A percentile compares a stretch with the other conserved stretches of the same genome.
Conservation (phyloP, 106 monocot species). For the Hemerocallis citrina region DNA sequence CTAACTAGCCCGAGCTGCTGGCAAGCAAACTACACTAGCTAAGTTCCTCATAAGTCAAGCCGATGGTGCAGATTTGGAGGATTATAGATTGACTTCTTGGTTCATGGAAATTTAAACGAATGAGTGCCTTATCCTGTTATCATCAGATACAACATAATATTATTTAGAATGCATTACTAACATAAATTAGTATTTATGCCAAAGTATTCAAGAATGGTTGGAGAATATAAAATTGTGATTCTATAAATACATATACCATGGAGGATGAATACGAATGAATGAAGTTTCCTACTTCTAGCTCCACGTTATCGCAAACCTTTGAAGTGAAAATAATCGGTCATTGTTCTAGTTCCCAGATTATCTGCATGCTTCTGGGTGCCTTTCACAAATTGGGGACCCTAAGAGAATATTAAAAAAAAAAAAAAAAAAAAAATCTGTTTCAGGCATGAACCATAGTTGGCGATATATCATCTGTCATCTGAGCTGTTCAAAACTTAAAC, state of each 20-base stretch:
- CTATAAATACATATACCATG: constrained; percentile 42
- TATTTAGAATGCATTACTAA: no score
- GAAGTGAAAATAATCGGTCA: constrained; percentile 47
- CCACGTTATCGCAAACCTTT: constrained; percentile 40
- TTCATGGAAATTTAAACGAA: no score
- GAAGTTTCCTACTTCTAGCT: constrained; percentile 42
- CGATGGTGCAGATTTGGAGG: no score
- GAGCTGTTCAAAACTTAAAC: no score
- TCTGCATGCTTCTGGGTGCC: neutral
- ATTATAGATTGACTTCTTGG: no score
- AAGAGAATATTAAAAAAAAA: neutral
- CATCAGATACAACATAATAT: no score
- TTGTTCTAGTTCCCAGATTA: constrained; percentile 9
- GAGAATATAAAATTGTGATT: neutral
- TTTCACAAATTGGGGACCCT: constrained; percentile 12
- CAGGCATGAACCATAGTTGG: no score
- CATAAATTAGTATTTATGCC: neutral
- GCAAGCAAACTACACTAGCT: neutral
- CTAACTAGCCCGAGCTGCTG: no score
- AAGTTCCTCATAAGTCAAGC: neutral
- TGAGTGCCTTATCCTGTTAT: no score
- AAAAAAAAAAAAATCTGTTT: no score
- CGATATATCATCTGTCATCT: no score
- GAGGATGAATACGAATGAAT: constrained; percentile 43
- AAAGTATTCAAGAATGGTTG: neutral